Conservation (phyloP, 139 green algal species). For the Chlorokybus atmophyticus region DNA sequence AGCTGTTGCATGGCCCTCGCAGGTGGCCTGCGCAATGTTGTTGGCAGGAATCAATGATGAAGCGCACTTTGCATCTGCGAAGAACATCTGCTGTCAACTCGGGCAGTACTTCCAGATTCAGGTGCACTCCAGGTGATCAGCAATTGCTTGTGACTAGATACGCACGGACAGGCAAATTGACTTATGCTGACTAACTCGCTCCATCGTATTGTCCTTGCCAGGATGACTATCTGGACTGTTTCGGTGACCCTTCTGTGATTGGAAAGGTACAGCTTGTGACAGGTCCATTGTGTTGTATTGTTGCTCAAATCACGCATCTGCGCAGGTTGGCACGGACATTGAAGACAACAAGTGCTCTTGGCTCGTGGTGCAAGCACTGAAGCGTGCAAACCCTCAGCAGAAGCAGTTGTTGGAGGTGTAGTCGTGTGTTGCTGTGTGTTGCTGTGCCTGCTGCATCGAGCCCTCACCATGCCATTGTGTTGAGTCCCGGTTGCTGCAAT, state of each 20-base stretch:
- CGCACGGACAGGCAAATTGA: too few species aligned
- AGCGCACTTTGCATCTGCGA: slow-evolving; percentile 34
- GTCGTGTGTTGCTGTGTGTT: neutral
- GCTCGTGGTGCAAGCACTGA: slow-evolving; percentile 85
- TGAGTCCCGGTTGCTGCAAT: neutral
- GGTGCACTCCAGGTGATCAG: too few species aligned
- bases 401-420: slow-evolving; percentile 47
- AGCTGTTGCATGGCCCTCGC: neutral
- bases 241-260: slow-evolving; percentile 78
- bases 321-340: slow-evolving; percentile 90
- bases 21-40: slow-evolving; percentile 73
- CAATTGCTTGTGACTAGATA: too few species aligned
- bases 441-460: neutral
- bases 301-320: neutral
- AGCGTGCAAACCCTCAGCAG: slow-evolving; percentile 60
- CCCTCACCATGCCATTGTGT: neutral
- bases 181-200: too few species aligned
- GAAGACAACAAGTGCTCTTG: slow-evolving; percentile 98
- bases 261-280: too few species aligned
- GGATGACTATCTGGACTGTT: slow-evolving; percentile 96
- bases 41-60: slow-evolving; percentile 55
- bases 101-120: slow-evolving; percentile 87
- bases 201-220: slow-evolving; percentile 43
- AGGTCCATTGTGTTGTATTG: neutral
- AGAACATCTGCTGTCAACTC: slow-evolving; percentile 77